Conservation (phyloP, 208 protist genomes). For the Acanthamoeba culbertsoni region DNA sequence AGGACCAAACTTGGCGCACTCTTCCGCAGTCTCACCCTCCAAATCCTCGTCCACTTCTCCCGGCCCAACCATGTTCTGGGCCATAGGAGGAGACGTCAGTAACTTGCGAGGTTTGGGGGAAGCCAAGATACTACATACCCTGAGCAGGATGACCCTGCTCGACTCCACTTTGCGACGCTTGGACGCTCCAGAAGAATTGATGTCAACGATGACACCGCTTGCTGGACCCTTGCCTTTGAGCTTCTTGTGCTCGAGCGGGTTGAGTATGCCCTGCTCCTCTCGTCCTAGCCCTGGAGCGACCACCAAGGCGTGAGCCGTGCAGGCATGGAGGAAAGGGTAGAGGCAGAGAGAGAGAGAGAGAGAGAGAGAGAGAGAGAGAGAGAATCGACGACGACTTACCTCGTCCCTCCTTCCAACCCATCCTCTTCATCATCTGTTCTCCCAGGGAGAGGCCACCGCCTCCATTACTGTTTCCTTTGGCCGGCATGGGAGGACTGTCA, state of each 20-base stretch:
- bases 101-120: too few species aligned
- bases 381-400: background rate
- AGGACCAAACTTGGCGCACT: conserved; percentile 61
- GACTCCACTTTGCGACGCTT: background rate
- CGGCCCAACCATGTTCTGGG: conserved; percentile 66
- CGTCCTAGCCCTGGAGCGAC: conserved; percentile 22
- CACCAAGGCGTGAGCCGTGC: background rate
- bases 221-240: background rate
- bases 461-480: background rate
- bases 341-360: background rate
- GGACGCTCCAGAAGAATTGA: background rate
- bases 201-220: background rate
- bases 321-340: background rate
- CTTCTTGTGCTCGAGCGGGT: conserved; percentile 56
- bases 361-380: background rate
- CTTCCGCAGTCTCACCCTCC: conserved; percentile 51
- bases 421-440: conserved; percentile 56
- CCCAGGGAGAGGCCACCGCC: background rate
- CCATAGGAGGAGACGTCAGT: background rate
- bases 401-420: conserved; percentile 65
- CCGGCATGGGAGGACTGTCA: background rate
- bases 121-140: background rate
- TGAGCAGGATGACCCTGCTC: background rate
- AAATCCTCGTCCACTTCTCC: conserved; percentile 69
- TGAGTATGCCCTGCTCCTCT: conserved; percentile 46